A percentile compares a stretch with the other conserved stretches of the same genome.
These are phyloP conservation scores for Tetracentron sinense DNA, from an alignment of 164 flowering plant genomes.

Conservation along the genomic window DNA sequence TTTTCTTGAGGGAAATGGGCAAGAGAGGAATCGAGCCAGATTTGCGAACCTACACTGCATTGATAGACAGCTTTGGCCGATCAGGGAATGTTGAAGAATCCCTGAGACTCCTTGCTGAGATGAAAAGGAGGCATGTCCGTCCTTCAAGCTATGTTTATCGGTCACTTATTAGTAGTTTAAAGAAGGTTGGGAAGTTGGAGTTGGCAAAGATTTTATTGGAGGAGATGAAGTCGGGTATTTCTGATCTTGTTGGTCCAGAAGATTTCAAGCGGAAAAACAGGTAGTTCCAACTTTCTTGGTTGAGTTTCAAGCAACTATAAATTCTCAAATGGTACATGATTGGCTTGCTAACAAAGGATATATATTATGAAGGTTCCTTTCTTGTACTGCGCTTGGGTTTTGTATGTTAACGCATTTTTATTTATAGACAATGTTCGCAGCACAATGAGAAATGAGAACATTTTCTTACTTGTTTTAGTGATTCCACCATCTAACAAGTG, in stretches of 20 bases:
- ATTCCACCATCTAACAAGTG: too few relatives aligned
- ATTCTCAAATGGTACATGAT: background rate
- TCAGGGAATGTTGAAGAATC: conserved; percentile 66
- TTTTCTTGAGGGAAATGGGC: conserved; percentile 50
- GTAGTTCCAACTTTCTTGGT: conserved; percentile 6
- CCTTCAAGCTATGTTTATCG: conserved; percentile 70
- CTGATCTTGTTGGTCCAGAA: conserved; percentile 50
- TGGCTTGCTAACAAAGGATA: background rate
- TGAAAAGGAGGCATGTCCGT: conserved; percentile 49
- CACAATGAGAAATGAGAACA: too few relatives aligned
- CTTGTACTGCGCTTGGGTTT: background rate
- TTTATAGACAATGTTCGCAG: too few relatives aligned
- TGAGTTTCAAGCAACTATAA: background rate
- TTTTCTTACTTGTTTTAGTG: too few relatives aligned
- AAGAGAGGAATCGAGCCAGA: conserved; percentile 65
- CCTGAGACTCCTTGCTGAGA: conserved; percentile 55
- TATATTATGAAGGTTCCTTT: background rate
- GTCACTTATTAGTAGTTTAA: conserved; percentile 47
- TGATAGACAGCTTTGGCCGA: conserved; percentile 73
- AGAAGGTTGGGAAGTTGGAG: conserved; percentile 61
- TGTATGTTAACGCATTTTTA: too few relatives aligned
- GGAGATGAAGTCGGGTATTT: conserved; percentile 54
- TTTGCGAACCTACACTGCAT: conserved; percentile 73
- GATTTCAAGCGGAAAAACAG: conserved; percentile 50
- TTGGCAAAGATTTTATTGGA: conserved; percentile 39